Conservation (phyloP, 257 asterid species). For the Jacaranda mimosifolia region DNA sequence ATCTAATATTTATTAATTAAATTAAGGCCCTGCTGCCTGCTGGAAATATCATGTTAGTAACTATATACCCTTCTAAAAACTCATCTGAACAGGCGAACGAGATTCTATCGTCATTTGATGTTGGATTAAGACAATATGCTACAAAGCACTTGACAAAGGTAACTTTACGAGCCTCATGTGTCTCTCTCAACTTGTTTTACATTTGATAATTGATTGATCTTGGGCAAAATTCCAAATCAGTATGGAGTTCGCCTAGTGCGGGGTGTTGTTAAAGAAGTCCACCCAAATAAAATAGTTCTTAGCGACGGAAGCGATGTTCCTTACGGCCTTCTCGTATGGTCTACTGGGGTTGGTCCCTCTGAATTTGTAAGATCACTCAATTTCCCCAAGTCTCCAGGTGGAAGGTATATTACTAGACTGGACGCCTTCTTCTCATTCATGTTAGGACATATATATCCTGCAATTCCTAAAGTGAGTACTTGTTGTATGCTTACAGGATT, state of each 20-base stretch:
- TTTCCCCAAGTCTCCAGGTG: slow-evolving; percentile 87
- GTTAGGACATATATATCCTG: background rate
- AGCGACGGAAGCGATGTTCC: slow-evolving; percentile 96
- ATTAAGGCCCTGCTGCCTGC: too few relatives aligned
- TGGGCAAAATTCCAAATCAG: slow-evolving; percentile 37
- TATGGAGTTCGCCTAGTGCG: slow-evolving; percentile 91
- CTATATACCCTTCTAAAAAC: slow-evolving; percentile 17
- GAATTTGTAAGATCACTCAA: slow-evolving; percentile 66
- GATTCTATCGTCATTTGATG: slow-evolving; percentile 89
- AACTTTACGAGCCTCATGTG: slow-evolving; percentile 7
- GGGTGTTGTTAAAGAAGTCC: slow-evolving; percentile 89
- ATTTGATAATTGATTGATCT: background rate
- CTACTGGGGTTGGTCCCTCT: slow-evolving; percentile 96
- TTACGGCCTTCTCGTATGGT: slow-evolving; percentile 94
- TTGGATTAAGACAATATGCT: slow-evolving; percentile 84
- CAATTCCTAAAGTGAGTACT: background rate
- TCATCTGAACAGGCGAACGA: slow-evolving; percentile 78
- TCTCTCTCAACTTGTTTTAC: background rate
- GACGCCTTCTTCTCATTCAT: background rate
- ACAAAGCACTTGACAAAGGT: slow-evolving; percentile 93
- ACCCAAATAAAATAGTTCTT: slow-evolving; percentile 69
- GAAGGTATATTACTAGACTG: slow-evolving; percentile 60
- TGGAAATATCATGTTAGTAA: background rate
- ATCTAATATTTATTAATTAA: background rate
- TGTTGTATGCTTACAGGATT: slow-evolving; percentile 51